Conservation (phyloP, 305 asterid species). For the Fraxinus ornus region DNA sequence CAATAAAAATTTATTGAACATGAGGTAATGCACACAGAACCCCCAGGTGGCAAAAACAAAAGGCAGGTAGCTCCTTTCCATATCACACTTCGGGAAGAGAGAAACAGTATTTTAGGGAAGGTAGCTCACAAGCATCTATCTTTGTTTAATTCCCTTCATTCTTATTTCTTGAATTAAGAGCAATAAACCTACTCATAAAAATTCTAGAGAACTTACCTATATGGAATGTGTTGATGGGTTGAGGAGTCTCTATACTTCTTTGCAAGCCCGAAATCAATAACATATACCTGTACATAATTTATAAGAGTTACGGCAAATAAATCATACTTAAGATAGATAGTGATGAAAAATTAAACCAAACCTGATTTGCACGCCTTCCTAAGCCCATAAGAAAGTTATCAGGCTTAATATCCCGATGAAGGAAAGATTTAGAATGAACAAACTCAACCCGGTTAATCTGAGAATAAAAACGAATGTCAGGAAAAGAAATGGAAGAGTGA, state of each 20-base stretch:
- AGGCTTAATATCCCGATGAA: constrained; percentile 90
- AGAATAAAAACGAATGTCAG: constrained; percentile 8
- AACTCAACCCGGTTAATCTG: constrained; percentile 84
- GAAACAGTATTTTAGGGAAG: background rate
- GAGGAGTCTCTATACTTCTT: background rate
- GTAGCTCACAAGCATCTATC: background rate
- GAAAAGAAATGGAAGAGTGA: background rate
- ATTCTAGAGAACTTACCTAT: background rate
- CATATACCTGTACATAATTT: constrained; percentile 55
- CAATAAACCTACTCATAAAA: background rate
- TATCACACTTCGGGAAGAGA: background rate
- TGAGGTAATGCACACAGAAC: background rate
- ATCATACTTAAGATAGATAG: background rate
- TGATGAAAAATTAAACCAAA: constrained; percentile 8
- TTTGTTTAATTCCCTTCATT: background rate
- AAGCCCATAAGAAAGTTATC: constrained; percentile 91
- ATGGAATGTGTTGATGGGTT: background rate
- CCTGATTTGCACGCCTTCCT: constrained; percentile 92
- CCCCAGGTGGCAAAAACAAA: background rate
- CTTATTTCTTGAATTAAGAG: background rate
- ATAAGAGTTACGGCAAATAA: constrained; percentile 17
- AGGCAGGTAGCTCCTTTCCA: background rate
- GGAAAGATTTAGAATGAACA: constrained; percentile 73
- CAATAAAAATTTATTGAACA: background rate
- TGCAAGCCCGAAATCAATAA: constrained; percentile 4